A percentile compares a stretch with the other conserved stretches of the same genome.
Evolutionary conservation across 1,284 basidiomycete species (phyloP).

Genomic region (Fomitopsis pinicola): DNA sequence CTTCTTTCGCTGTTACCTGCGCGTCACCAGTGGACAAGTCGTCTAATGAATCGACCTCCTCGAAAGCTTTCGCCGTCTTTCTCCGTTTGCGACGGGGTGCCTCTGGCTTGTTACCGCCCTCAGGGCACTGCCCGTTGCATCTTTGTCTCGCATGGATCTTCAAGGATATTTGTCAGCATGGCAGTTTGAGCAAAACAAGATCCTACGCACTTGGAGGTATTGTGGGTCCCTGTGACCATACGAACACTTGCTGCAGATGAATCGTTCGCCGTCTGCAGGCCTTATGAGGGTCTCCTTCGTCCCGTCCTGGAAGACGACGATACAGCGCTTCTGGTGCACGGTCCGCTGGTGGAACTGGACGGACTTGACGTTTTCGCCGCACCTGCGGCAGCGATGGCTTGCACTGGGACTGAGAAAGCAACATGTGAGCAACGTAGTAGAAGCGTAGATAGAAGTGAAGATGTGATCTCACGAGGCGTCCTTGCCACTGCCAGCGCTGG

Average conservation of each 20-base stretch:
- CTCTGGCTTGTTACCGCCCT: background rate
- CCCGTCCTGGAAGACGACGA: background rate
- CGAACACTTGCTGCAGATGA: background rate
- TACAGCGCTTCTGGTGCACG: background rate
- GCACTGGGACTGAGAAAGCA: background rate
- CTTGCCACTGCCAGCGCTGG: conserved; percentile 1
- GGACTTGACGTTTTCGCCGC: background rate
- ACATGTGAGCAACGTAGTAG: background rate
- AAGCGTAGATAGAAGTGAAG: background rate
- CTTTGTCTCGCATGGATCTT: background rate
- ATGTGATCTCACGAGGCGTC: conserved; percentile 1
- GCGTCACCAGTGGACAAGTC: background rate
- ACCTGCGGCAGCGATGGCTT: background rate
- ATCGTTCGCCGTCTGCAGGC: background rate
- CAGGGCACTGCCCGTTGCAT: background rate
- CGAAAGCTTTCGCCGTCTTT: background rate
- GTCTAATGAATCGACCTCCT: background rate
- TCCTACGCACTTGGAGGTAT: background rate
- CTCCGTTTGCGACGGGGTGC: background rate
- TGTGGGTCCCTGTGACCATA: background rate
- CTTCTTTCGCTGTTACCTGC: background rate
- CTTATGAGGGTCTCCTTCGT: background rate
- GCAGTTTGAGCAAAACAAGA: no score
- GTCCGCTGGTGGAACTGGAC: background rate
- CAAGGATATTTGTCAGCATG: background rate